Percentiles rank a stretch among this genome's conserved stretches.
Conservation (phyloP, 2,329 filamentous ascomycete species). For the Coleophoma eucalyptorum region DNA sequence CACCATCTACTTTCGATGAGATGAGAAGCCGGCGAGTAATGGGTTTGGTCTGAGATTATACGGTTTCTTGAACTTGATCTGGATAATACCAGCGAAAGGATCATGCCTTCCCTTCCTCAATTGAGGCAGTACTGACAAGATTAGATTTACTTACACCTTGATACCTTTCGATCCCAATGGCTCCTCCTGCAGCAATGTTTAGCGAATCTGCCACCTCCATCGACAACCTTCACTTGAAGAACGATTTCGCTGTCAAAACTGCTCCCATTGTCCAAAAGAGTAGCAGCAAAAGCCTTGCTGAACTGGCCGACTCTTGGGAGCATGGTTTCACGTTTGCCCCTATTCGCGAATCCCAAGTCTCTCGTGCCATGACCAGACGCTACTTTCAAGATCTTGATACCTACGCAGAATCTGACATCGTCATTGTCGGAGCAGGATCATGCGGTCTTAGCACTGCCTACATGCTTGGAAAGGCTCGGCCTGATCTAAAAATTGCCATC, state of each 20-base stretch:
- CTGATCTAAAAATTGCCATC: slow-evolving; percentile 88
- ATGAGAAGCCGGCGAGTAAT: slow-evolving; percentile 18
- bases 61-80: slow-evolving; percentile 88
- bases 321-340: slow-evolving; percentile 70
- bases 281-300: slow-evolving; percentile 42
- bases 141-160: slow-evolving; percentile 31
- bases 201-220: slow-evolving; percentile 29
- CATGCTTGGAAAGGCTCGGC: slow-evolving; percentile 76
- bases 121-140: slow-evolving; percentile 33
- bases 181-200: slow-evolving; percentile 70
- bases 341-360: slow-evolving; percentile 90
- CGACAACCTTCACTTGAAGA: slow-evolving; percentile 28
- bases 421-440: slow-evolving; percentile 87
- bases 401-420: slow-evolving; percentile 89
- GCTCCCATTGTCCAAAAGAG: slow-evolving; percentile 37
- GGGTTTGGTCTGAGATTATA: slow-evolving; percentile 75
- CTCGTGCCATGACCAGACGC: slow-evolving; percentile 86
- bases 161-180: slow-evolving; percentile 53
- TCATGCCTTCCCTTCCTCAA: slow-evolving; percentile 69
- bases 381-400: slow-evolving; percentile 88
- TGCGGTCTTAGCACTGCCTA: slow-evolving; percentile 85
- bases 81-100: slow-evolving; percentile 99
- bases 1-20: slow-evolving; percentile 22
- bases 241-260: slow-evolving; percentile 46
- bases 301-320: slow-evolving; percentile 76